Evolutionary conservation across 2,329 filamentous ascomycete species (phyloP).

Genomic region (Xylariaceae sp.): DNA sequence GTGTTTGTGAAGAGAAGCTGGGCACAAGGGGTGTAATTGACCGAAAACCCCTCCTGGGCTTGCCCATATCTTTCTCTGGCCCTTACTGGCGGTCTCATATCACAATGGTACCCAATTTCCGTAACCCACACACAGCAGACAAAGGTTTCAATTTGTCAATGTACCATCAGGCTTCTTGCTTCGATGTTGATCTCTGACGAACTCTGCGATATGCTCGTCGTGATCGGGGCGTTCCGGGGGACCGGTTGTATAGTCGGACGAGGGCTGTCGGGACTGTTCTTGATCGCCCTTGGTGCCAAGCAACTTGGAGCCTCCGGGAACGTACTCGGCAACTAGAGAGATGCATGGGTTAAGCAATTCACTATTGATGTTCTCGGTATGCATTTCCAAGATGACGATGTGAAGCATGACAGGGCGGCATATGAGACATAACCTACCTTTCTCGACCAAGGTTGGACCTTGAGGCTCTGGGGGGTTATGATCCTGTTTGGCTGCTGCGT

Average conservation of each 20-base stretch:
- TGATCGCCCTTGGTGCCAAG: slow-evolving; percentile 35
- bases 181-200: slow-evolving; percentile 51
- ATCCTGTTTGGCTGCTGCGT: slow-evolving; percentile 37
- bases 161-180: slow-evolving; percentile 33
- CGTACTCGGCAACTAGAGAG: slow-evolving; percentile 39
- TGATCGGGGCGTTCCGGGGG: slow-evolving; percentile 45
- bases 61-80: too few relatives aligned
- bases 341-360: slow-evolving; percentile 3
- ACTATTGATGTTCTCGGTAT: slow-evolving; percentile 1
- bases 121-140: too few relatives aligned
- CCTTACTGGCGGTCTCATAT: too few relatives aligned
- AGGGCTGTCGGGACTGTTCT: slow-evolving; percentile 15
- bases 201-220: slow-evolving; percentile 51
- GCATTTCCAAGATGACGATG: too few relatives aligned
- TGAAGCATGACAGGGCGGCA: neutral
- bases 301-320: slow-evolving; percentile 42
- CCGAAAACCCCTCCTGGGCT: too few relatives aligned
- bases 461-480: slow-evolving; percentile 17
- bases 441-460: slow-evolving; percentile 39
- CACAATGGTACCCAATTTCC: too few relatives aligned
- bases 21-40: too few relatives aligned
- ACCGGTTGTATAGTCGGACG: slow-evolving; percentile 25
- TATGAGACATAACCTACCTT: slow-evolving; percentile 33
- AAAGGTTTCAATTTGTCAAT: too few relatives aligned
- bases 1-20: too few relatives aligned